Conservation (phyloP, 345 rosid genomes). For the Kernera saxatilis region DNA sequence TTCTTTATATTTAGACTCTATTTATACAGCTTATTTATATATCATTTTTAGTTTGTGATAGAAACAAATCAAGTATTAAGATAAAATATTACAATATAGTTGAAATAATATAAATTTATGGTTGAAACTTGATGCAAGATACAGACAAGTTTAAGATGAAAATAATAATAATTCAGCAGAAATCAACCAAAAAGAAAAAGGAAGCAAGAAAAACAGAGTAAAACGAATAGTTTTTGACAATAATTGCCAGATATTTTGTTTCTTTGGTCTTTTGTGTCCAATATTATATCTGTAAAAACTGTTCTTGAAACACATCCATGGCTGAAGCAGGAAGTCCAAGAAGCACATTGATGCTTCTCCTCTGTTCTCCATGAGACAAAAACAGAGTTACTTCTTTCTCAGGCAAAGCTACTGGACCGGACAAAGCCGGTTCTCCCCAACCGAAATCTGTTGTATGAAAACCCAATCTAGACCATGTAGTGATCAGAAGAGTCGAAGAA, state of each 20-base stretch:
- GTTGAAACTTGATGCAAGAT: conserved; percentile 20
- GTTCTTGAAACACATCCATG: conserved; percentile 63
- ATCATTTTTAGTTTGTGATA: background rate
- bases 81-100: background rate
- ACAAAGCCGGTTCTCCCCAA: conserved; percentile 81
- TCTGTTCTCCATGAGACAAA: conserved; percentile 75
- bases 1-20: background rate
- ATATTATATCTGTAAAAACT: conserved; percentile 38
- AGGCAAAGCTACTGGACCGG: conserved; percentile 86
- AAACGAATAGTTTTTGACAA: conserved; percentile 17
- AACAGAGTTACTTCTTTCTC: conserved; percentile 86
- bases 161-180: conserved; percentile 14
- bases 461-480: conserved; percentile 82
- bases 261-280: background rate
- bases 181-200: background rate
- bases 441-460: conserved; percentile 83
- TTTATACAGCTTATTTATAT: background rate
- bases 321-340: conserved; percentile 78
- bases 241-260: background rate
- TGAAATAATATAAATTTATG: conserved; percentile 21
- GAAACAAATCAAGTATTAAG: background rate
- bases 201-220: conserved; percentile 6
- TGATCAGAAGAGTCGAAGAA: conserved; percentile 74
- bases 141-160: conserved; percentile 22
- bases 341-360: conserved; percentile 81